Conservation (phyloP, 2,329 filamentous ascomycete species). For the Nigrograna mackinnonii region DNA sequence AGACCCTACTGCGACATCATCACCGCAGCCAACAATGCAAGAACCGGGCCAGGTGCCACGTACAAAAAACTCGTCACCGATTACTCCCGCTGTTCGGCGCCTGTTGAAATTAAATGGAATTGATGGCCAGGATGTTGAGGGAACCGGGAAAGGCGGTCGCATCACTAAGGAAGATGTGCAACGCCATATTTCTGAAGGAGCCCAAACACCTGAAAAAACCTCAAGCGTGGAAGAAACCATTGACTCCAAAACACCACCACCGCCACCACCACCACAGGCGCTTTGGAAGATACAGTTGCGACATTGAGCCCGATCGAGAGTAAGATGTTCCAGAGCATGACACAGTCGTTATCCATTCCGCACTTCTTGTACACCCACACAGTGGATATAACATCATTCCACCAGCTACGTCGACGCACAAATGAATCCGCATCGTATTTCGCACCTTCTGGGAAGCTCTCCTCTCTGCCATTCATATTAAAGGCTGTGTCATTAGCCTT, state of each 20-base stretch:
- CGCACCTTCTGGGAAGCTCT: background rate
- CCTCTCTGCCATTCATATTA: background rate
- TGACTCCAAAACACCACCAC: no score
- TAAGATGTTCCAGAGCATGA: conserved; percentile 97
- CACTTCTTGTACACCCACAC: conserved; percentile 92
- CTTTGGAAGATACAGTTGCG: conserved; percentile 64
- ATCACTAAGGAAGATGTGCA: background rate
- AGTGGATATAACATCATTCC: background rate
- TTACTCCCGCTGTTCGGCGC: conserved; percentile 18
- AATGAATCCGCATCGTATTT: background rate
- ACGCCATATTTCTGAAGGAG: no score
- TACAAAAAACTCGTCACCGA: conserved; percentile 2
- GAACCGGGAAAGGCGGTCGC: background rate
- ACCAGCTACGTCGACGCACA: background rate
- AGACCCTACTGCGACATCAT: no score
- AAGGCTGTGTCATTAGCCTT: background rate
- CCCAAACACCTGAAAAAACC: no score
- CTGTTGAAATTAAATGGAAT: conserved; percentile 31
- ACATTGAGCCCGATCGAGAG: conserved; percentile 77
- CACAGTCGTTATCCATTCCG: conserved; percentile 79
- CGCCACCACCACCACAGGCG: background rate
- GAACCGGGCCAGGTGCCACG: no score
- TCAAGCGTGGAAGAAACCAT: no score
- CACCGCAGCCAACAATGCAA: no score
- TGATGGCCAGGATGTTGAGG: background rate